These are phyloP conservation scores for Asterochloris erici DNA, from an alignment of 139 green algal species.

Conservation along the genomic window DNA sequence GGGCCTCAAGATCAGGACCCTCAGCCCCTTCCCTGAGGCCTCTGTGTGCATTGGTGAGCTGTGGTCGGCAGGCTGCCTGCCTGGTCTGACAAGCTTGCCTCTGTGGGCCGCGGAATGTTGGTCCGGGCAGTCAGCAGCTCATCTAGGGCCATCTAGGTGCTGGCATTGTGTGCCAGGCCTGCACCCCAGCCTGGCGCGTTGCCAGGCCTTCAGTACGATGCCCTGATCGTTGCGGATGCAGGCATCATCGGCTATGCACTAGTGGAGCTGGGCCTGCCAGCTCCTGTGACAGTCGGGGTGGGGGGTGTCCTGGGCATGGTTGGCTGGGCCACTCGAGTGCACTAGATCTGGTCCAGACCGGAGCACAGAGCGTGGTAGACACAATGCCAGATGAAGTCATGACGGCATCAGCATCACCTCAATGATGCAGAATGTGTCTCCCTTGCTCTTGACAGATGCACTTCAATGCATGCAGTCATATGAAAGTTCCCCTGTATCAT, in stretches of 20 bases:
- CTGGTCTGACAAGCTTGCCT: too few species aligned
- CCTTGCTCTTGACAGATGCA: background rate
- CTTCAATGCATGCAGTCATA: background rate
- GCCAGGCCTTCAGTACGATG: too few species aligned
- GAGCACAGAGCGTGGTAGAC: background rate
- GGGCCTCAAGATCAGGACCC: slow-evolving; percentile 53
- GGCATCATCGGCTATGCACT: slow-evolving; percentile 23
- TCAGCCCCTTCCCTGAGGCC: slow-evolving; percentile 55
- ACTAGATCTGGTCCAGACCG: slow-evolving; percentile 26
- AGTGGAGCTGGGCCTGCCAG: slow-evolving; percentile 49
- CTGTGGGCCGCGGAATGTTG: too few species aligned
- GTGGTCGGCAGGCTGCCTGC: background rate
- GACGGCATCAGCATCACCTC: background rate
- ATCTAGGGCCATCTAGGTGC: too few species aligned
- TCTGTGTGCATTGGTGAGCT: slow-evolving; percentile 61
- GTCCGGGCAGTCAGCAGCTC: too few species aligned
- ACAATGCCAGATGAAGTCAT: background rate
- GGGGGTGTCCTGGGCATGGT: slow-evolving; percentile 69
- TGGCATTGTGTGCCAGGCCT: too few species aligned
- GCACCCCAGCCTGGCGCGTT: too few species aligned
- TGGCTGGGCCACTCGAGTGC: slow-evolving; percentile 57
- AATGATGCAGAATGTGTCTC: background rate
- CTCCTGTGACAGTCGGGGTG: slow-evolving; percentile 67
- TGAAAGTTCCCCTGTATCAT: background rate
- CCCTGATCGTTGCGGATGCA: background rate